These are phyloP conservation scores for Sporopachydermia lactativora DNA, from an alignment of 805 yeast species.

Conservation along the genomic window DNA sequence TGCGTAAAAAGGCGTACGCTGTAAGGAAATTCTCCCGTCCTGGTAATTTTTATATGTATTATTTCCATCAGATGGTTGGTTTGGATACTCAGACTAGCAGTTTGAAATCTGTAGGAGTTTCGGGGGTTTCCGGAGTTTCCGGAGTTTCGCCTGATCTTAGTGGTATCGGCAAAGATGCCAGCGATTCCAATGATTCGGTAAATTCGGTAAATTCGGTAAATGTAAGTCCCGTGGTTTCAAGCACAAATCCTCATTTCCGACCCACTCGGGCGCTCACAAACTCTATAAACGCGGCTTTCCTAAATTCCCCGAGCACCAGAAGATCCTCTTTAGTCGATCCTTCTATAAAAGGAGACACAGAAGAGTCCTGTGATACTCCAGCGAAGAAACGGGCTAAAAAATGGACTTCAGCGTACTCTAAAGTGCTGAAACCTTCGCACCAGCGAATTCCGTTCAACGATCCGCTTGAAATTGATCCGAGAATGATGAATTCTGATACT, in stretches of 20 bases:
- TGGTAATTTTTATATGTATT: slow-evolving; percentile 1
- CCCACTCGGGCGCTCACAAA: background rate
- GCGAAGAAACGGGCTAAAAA: background rate
- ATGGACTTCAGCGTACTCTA: background rate
- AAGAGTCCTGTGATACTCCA: background rate
- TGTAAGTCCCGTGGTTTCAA: background rate
- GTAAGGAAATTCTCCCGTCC: background rate
- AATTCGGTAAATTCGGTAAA: background rate
- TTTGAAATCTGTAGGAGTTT: background rate
- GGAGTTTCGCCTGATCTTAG: too few relatives aligned
- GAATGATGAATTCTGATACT: background rate
- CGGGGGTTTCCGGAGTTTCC: too few relatives aligned
- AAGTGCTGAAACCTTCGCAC: background rate
- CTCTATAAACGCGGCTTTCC: background rate
- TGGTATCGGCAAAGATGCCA: background rate
- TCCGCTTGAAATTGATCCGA: slow-evolving; percentile 1
- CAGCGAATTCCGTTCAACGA: background rate
- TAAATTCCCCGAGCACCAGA: background rate
- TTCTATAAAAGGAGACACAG: background rate
- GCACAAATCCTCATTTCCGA: background rate
- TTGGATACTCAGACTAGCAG: background rate
- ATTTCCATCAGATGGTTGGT: slow-evolving; percentile 1
- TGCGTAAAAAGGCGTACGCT: background rate
- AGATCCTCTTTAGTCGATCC: background rate
- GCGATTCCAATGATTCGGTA: background rate